Evolutionary conservation across 768 basidiomycete species (phyloP).

Genomic region (Suillus subaureus): DNA sequence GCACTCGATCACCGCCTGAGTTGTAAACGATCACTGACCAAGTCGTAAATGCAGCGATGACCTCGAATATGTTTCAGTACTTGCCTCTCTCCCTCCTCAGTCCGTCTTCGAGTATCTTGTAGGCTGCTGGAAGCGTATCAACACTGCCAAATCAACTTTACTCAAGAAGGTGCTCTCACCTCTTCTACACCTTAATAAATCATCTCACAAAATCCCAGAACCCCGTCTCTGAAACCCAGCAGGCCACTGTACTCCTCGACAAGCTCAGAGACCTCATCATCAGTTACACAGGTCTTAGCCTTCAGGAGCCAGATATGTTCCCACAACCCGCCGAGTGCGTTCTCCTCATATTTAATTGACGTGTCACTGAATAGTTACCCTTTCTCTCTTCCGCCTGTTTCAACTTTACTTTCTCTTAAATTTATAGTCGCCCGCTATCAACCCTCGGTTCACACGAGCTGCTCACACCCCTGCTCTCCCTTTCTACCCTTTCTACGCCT

Average conservation of each 20-base stretch:
- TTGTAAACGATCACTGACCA: conserved; percentile 3
- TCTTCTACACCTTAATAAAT: conserved; percentile 35
- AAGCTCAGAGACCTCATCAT: conserved; percentile 82
- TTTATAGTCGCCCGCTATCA: not conserved
- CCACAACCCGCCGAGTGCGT: conserved; percentile 80
- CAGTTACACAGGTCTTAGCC: conserved; percentile 83
- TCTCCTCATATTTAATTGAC: not conserved
- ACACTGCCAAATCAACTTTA: conserved; percentile 52
- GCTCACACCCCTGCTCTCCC: conserved; percentile 74
- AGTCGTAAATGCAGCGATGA: conserved; percentile 55
- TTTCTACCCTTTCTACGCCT: conserved; percentile 70
- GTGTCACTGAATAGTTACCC: not conserved
- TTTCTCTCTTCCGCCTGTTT: not conserved
- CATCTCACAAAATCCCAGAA: conserved; percentile 40
- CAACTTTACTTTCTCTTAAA: not conserved
- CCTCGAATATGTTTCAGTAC: conserved; percentile 69
- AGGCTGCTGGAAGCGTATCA: conserved; percentile 90
- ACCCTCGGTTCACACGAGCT: conserved; percentile 77
- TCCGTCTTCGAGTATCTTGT: conserved; percentile 90
- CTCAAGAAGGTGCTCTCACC: conserved; percentile 59
- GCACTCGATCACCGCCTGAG: not conserved
- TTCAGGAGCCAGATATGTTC: conserved; percentile 95
- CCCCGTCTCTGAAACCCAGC: conserved; percentile 56
- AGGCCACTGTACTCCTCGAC: conserved; percentile 65
- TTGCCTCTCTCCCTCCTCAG: conserved; percentile 74